A percentile compares a stretch with the other conserved stretches of the same genome.
Conservation (phyloP, 2,329 filamentous ascomycete species). For the Trichophaea hybrida region DNA sequence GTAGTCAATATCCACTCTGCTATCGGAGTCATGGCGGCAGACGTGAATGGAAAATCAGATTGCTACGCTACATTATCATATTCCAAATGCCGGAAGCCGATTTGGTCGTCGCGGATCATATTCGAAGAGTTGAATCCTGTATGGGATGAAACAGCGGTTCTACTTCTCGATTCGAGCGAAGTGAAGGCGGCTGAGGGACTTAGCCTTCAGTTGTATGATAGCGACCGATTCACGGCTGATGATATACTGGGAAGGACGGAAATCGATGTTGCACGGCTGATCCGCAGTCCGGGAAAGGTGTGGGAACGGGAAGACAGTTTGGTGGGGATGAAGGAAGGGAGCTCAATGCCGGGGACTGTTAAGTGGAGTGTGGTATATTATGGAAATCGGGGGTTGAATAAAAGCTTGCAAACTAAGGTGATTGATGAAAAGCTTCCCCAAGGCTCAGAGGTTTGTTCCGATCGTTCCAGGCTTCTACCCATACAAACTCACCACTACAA, state of each 20-base stretch:
- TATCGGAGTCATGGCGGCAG: slow-evolving; percentile 56
- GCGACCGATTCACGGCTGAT: slow-evolving; percentile 55
- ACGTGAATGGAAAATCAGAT: slow-evolving; percentile 41
- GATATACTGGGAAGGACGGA: slow-evolving; percentile 63
- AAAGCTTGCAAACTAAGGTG: slow-evolving; percentile 37
- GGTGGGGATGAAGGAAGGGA: slow-evolving; percentile 69
- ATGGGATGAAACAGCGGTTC: slow-evolving; percentile 56
- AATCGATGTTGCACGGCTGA: slow-evolving; percentile 75
- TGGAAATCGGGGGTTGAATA: slow-evolving; percentile 74
- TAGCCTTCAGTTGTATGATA: slow-evolving; percentile 60
- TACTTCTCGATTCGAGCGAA: slow-evolving; percentile 57
- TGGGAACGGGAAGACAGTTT: slow-evolving; percentile 76
- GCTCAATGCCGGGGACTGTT: slow-evolving; percentile 79
- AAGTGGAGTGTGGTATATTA: slow-evolving; percentile 97
- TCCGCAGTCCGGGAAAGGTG: slow-evolving; percentile 85
- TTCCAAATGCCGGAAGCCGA: slow-evolving; percentile 61
- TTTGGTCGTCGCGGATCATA: slow-evolving; percentile 52
- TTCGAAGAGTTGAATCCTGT: slow-evolving; percentile 49
- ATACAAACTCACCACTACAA: neutral
- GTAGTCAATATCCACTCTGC: slow-evolving; percentile 53
- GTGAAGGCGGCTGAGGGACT: slow-evolving; percentile 57
- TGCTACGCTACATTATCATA: slow-evolving; percentile 59
- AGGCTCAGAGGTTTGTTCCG: slow-evolving; percentile 34
- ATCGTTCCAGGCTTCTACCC: slow-evolving; percentile 45
- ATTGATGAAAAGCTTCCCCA: slow-evolving; percentile 43